phyloP scores from a whole-genome alignment of 495 filamentous ascomycete genomes.

The Aspergillus sparsus region DNA sequence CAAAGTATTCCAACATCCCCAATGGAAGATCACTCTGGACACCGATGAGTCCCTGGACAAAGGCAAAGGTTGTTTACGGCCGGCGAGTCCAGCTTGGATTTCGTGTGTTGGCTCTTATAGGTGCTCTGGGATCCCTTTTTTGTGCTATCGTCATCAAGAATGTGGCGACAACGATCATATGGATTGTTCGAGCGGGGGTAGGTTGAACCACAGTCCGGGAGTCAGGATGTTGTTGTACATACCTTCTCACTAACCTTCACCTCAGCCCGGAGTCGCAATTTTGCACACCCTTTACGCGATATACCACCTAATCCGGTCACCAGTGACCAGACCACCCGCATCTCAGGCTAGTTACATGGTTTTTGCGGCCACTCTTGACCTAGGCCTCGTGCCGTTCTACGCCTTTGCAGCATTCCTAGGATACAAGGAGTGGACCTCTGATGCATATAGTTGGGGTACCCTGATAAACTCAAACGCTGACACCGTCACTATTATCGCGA shows the following conservation, averaged over 20 bases:
- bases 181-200: constrained; percentile 79
- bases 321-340: constrained; percentile 66
- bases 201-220: constrained; percentile 22
- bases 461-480: constrained; percentile 51
- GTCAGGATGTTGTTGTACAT: constrained; percentile 10
- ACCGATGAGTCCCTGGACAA: constrained; percentile 70
- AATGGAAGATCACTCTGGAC: constrained; percentile 55
- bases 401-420: constrained; percentile 66
- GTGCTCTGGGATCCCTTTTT: constrained; percentile 67
- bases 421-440: constrained; percentile 43
- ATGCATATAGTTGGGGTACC: constrained; percentile 60
- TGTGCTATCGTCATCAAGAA: constrained; percentile 72
- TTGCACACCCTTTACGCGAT: constrained; percentile 72
- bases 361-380: constrained; percentile 73
- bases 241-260: constrained; percentile 23
- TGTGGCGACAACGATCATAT: constrained; percentile 60
- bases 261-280: constrained; percentile 66
- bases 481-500: constrained; percentile 55
- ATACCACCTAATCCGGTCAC: constrained; percentile 70
- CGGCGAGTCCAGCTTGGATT: constrained; percentile 66
- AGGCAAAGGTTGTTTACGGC: constrained; percentile 64
- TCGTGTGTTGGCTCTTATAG: constrained; percentile 63
- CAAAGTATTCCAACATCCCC: constrained; percentile 47
- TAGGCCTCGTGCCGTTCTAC: constrained; percentile 73
- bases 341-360: constrained; percentile 84